phyloP scores from a whole-genome alignment of 23 red algal species.

The Pyropia haitanensis region DNA sequence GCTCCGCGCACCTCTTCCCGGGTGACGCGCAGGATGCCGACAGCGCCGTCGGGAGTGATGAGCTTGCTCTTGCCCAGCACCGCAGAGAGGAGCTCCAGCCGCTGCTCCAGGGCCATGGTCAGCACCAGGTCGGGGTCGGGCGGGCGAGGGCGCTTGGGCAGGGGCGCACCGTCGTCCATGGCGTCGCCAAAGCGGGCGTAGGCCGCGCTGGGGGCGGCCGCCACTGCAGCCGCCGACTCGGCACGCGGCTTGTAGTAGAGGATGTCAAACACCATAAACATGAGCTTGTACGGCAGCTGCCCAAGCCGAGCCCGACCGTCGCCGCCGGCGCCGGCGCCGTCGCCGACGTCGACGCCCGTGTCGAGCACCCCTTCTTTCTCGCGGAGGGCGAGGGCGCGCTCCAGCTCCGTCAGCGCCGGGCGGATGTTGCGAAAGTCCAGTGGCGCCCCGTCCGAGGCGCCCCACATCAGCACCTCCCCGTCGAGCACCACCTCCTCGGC shows the following conservation, averaged over 20 bases:
- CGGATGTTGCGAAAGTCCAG: conserved; percentile 42
- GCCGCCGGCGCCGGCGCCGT: neutral
- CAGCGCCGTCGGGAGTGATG: neutral
- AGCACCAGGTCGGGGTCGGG: too few relatives aligned
- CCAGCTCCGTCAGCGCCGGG: conserved; percentile 5
- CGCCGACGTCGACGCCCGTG: neutral
- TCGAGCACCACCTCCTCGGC: conserved; percentile 53
- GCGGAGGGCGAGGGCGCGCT: conserved; percentile 2
- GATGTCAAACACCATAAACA: conserved; percentile 55
- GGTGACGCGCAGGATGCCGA: too few relatives aligned
- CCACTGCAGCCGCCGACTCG: too few relatives aligned
- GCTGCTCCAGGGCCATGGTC: neutral
- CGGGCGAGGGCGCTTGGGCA: too few relatives aligned
- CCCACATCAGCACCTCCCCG: conserved; percentile 77
- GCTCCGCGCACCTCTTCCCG: too few relatives aligned
- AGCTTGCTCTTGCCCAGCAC: neutral
- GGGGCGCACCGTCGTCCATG: too few relatives aligned
- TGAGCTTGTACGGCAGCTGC: conserved; percentile 19
- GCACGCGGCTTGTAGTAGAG: conserved; percentile 7
- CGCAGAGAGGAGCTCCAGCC: neutral
- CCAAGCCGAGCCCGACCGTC: too few relatives aligned
- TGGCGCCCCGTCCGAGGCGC: conserved; percentile 11
- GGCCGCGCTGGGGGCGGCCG: too few relatives aligned
- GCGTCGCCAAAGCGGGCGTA: too few relatives aligned
- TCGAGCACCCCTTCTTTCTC: too few relatives aligned